These are phyloP conservation scores for Alternaria conjuncta DNA, from an alignment of 2,329 filamentous ascomycete genomes.

Conservation along the genomic window DNA sequence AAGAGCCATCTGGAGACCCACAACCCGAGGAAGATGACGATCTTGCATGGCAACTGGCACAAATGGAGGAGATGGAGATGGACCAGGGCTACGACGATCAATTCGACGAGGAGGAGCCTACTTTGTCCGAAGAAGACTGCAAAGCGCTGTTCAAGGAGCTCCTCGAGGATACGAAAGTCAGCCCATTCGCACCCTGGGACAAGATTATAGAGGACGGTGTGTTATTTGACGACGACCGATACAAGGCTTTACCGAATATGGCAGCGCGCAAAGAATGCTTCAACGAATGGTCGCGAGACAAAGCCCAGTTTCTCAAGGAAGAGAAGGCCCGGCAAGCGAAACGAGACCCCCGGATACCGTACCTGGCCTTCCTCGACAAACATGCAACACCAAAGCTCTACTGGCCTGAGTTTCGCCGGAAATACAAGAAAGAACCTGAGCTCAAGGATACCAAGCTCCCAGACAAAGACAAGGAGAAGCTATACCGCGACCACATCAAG, in stretches of 20 bases:
- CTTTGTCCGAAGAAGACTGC: constrained; percentile 77
- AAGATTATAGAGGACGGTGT: constrained; percentile 82
- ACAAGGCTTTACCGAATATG: constrained; percentile 82
- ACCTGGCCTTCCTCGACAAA: constrained; percentile 79
- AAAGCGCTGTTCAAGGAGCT: constrained; percentile 82
- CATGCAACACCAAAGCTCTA: constrained; percentile 90
- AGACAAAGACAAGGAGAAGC: constrained; percentile 77
- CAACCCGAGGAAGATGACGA: constrained; percentile 87
- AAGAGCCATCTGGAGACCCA: constrained; percentile 51
- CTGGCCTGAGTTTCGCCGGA: constrained; percentile 96
- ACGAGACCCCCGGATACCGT: constrained; percentile 81
- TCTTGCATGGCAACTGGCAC: constrained; percentile 87
- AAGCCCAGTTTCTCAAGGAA: constrained; percentile 74
- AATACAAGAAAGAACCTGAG: constrained; percentile 79
- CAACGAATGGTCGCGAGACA: constrained; percentile 81
- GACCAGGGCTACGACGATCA: constrained; percentile 76
- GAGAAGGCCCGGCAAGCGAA: constrained; percentile 77
- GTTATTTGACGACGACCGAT: constrained; percentile 84
- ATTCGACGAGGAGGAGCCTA: constrained; percentile 71
- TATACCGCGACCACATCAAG: constrained; percentile 76
- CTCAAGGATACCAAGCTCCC: constrained; percentile 72
- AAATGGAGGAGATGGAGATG: constrained; percentile 83
- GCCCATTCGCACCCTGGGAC: constrained; percentile 91
- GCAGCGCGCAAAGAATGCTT: constrained; percentile 81
- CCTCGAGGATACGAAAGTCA: constrained; percentile 80